A percentile compares a stretch with the other conserved stretches of the same genome.
These are phyloP conservation scores for Lachnum nothofagi DNA, from an alignment of 2,329 filamentous ascomycete genomes.

Conservation along the genomic window DNA sequence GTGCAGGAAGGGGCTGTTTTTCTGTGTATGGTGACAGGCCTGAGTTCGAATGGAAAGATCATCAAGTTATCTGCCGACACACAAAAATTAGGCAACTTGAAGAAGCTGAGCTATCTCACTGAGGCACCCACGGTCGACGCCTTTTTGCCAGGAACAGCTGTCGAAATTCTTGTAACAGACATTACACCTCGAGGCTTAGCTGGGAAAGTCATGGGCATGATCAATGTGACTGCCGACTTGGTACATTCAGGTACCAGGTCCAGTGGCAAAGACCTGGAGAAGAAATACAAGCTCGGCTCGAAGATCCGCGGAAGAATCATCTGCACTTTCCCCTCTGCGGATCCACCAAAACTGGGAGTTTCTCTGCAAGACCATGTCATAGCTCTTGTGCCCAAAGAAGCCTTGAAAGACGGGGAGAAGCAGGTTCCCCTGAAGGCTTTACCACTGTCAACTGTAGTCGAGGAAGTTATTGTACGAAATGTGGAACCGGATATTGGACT, in stretches of 20 bases:
- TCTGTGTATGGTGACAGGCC: constrained; percentile 72
- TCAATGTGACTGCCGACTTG: constrained; percentile 85
- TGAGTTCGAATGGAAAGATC: constrained; percentile 73
- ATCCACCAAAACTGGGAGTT: constrained; percentile 78
- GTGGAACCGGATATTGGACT: constrained; percentile 78
- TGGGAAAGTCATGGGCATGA: constrained; percentile 86
- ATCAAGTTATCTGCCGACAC: constrained; percentile 77
- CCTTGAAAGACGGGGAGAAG: constrained; percentile 41
- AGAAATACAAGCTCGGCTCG: constrained; percentile 75
- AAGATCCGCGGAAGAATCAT: constrained; percentile 83
- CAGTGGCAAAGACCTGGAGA: constrained; percentile 63
- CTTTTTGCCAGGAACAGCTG: constrained; percentile 86
- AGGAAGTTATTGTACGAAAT: constrained; percentile 71
- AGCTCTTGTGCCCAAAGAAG: constrained; percentile 46
- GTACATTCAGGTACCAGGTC: constrained; percentile 79
- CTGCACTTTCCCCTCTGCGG: constrained; percentile 75
- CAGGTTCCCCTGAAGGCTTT: constrained; percentile 53
- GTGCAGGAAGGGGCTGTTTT: constrained; percentile 81
- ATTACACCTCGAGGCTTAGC: constrained; percentile 68
- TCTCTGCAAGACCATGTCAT: constrained; percentile 83
- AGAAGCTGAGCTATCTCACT: constrained; percentile 59
- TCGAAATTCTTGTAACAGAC: constrained; percentile 77
- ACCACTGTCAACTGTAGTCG: constrained; percentile 68
- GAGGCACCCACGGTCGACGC: constrained; percentile 82
- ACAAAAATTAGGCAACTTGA: constrained; percentile 61